Base-by-base conservation (phyloP, 495 filamentous ascomycete species). In the Hypoxylon fragiforme region DNA sequence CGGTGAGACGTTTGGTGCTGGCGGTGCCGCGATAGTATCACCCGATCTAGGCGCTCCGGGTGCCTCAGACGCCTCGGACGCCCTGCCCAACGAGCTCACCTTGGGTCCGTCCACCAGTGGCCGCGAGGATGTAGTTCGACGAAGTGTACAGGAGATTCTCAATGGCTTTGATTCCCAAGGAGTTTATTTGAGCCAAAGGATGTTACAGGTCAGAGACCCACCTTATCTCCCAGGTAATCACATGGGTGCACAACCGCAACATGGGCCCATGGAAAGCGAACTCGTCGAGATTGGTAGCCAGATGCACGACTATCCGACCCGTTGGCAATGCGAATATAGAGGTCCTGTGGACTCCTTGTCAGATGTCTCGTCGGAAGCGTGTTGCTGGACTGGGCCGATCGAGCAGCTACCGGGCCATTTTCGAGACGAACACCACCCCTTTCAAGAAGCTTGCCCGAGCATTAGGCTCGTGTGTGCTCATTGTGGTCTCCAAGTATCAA, bases 261-360 rank as follows among this genome's bases (percentile, higher is more conserved):
- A 24, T 7, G 38, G 19, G 3, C 31, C 44, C 14, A 18, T 24
- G 3, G 21, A 45, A 3, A 16, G 39, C 12, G 39, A 54, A 6
- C 13, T 51, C 13, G 30, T 67, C 15, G 57, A 60, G 26, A 64
- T 67, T 34, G 64, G 64, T 7, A 64, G 57, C 26, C 59, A 55
- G 30, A 59, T 38, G 32, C 32, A 3, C 16, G 15, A 12, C 1
- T 62, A 12, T 19, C 48, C 35, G 3, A 62, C 54, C 31, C 57
- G 64, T n/a, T 67, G 64, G 64, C 54, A 57, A 24, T 67, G 64
- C 44, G 40, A 59, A 14, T 67, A 48, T 32, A 50, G 54, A 21
- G 35, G 45, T 36, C 13, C 31, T 9, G 26, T 24, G 11, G 64
- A 65, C n/a, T 41, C 46, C 4, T 4, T 22, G 32, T 60, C 55